Conservation (phyloP, 345 rosid genomes). For the Kernera saxatilis region DNA sequence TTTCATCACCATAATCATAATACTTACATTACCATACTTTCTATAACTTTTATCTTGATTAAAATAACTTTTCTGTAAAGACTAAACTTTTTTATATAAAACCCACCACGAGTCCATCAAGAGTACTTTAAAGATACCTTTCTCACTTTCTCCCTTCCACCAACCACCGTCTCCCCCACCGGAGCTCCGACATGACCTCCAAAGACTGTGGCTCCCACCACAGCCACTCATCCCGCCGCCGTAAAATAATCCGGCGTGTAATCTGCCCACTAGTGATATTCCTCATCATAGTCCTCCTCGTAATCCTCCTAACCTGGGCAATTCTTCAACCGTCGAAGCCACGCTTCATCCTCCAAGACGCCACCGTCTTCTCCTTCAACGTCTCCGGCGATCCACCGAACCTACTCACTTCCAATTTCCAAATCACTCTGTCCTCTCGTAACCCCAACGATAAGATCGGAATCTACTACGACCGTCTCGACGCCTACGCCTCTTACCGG, state of each 20-base stretch:
- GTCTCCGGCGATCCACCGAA: slow-evolving; percentile 44
- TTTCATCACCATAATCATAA: neutral
- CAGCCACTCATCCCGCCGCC: slow-evolving; percentile 1
- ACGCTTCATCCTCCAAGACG: slow-evolving; percentile 72
- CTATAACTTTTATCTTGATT: neutral
- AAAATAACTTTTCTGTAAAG: neutral
- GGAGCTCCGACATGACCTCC: slow-evolving; percentile 37
- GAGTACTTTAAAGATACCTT: neutral
- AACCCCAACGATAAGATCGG: slow-evolving; percentile 57
- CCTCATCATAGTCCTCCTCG: slow-evolving; percentile 36
- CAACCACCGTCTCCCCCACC: slow-evolving; percentile 1
- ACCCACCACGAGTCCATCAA: neutral
- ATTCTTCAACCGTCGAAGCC: slow-evolving; percentile 69
- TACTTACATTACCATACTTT: neutral
- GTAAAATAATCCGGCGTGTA: slow-evolving; percentile 17
- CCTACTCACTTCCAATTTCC: slow-evolving; percentile 54
- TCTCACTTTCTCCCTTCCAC: neutral
- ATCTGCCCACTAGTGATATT: slow-evolving; percentile 35
- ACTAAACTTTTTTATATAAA: neutral
- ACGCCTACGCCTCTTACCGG: slow-evolving; percentile 36
- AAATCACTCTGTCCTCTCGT: slow-evolving; percentile 56
- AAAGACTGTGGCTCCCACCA: slow-evolving; percentile 40
- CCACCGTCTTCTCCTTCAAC: slow-evolving; percentile 81
- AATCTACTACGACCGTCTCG: slow-evolving; percentile 43
- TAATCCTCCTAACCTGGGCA: slow-evolving; percentile 54